Base-by-base conservation (phyloP, 1,284 basidiomycete species). In the Malassezia arunalokei region DNA sequence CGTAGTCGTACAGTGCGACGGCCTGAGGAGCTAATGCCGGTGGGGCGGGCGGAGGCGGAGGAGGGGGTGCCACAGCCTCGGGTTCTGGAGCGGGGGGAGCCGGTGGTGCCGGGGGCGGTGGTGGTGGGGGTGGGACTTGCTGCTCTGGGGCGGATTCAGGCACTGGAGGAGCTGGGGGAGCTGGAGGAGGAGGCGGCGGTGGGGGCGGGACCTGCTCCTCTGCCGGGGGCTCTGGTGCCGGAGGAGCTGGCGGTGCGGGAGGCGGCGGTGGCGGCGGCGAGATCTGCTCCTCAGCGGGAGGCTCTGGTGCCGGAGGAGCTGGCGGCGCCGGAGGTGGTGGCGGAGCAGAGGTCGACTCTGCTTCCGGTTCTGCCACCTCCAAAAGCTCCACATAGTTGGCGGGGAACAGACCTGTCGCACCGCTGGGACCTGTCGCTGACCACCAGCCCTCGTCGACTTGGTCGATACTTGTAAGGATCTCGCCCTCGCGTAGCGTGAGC, bases 391-490 rank as follows among this genome's bases (percentile, higher is more conserved):
- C 62, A 47, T 73, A 73, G 30, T 61, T 63, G 2, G 69, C 60
- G 8, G 70, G 70, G 61, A 73, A 71, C 1, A 73, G 57, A 8
- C 70, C 70, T 15, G 62, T 62, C 2, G 59, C 43, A 6, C 70
- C 70, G 14, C 64, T 48, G 6, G 63, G 57, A 11, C 53, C 66
- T 4, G 63, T 60, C 30, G 68, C 70, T 7, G 62, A 63, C 70
- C 70, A 73, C 70, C 70, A 73, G 6, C 68, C 70, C 31, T 73
- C 68, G 45, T 71, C 69, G 12, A 68, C 58, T 52, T 68, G 62
- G 31, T 71, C 61, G 27, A 73, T 63, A 20, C 58, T 42, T 1
- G 58, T 57, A 33, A 73, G 65, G 8, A 54, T 45, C 5, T 65
- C 57, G 4, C 68, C 66, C 42, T 73, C 70, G 15, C 47, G 50